Evolutionary conservation across 345 rosid species (phyloP), one percentile per base, ranked within the genome.

Genomic region (Brassica incana): DNA sequence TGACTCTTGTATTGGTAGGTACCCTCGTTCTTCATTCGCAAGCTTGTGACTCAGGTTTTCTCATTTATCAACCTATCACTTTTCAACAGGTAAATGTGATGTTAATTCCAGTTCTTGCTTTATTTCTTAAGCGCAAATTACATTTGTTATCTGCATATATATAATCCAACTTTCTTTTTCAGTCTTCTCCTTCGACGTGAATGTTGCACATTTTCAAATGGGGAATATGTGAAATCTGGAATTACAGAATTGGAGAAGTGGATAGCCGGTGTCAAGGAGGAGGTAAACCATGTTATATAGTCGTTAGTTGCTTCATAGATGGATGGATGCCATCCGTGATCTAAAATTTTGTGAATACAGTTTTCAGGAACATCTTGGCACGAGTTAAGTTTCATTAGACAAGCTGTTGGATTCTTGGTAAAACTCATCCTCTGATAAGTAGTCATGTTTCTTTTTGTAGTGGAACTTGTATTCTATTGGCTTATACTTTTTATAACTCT

Each of bases 371-470:
- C 98, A 69, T 95, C 98, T 56, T 95, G 99, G 99, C 96, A 93
- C 16, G 99, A 93, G 85, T 86, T 95, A 72, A 93, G 89, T 70
- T 95, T 88, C 83, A 93, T 95, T 75, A 87, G 98, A 81, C 99
- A 95, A 90, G 99, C 99, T 80, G 98, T 95, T 85, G 98, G 98
- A 29, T 95, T 95, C 86, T 88, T 95, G 97, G 98, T 95, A 88
- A 67, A 45, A 40, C 33, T 58, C 74, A 59, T 69, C 14, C 58
- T 50, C 43, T 81, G 67, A 76, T 69, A 5, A 18, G 8, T 5
- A 5, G 59, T 54, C 33, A 20, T 2, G 68, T 7, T 58, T 56
- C 16, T 50, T 10, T 79, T 48, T 50, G n/a, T 81, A 25, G 8
- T 74, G n/a, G 36, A 71, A 6, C 10, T 33, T 40, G 72, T 5